Evolutionary conservation across 768 basidiomycete species (phyloP).

Genomic region (Tricholoma matsutake): DNA sequence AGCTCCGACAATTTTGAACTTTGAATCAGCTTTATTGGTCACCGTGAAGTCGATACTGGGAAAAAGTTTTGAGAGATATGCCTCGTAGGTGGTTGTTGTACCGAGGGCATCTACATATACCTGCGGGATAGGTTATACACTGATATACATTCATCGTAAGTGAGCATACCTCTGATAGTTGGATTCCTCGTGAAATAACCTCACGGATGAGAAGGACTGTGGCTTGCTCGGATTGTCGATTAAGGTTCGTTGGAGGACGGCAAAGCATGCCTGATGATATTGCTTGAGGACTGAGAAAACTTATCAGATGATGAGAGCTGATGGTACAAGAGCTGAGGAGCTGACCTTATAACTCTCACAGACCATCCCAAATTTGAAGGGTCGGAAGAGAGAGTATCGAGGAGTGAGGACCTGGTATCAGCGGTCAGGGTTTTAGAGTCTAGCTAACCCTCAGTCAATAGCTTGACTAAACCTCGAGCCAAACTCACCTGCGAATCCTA

Average conservation of each 20-base stretch:
- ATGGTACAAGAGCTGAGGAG: neutral
- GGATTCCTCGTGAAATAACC: constrained; percentile 75
- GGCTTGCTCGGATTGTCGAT: constrained; percentile 84
- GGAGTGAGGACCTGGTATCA: constrained; percentile 60
- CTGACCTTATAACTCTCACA: constrained; percentile 70
- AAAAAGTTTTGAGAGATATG: constrained; percentile 76
- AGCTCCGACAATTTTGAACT: constrained; percentile 95
- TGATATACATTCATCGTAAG: neutral
- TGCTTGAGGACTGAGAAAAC: constrained; percentile 66
- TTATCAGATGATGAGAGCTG: neutral
- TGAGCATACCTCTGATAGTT: constrained; percentile 67
- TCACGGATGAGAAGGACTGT: constrained; percentile 87
- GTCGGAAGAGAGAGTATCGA: constrained; percentile 67
- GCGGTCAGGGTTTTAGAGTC: constrained; percentile 91
- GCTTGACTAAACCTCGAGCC: neutral
- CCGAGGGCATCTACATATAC: constrained; percentile 96
- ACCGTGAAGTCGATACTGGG: constrained; percentile 88
- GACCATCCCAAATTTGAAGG: constrained; percentile 77
- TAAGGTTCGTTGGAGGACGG: constrained; percentile 80
- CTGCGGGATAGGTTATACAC: constrained; percentile 33
- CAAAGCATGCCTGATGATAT: constrained; percentile 92
- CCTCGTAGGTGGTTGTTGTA: constrained; percentile 79
- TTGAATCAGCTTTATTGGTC: constrained; percentile 88
- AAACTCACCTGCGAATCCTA: constrained; percentile 86
- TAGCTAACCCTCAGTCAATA: constrained; percentile 26